Evolutionary conservation across 805 yeast genomes (phyloP), one percentile per base, ranked within the genome.

Genomic region (Teunomyces tritomae): DNA sequence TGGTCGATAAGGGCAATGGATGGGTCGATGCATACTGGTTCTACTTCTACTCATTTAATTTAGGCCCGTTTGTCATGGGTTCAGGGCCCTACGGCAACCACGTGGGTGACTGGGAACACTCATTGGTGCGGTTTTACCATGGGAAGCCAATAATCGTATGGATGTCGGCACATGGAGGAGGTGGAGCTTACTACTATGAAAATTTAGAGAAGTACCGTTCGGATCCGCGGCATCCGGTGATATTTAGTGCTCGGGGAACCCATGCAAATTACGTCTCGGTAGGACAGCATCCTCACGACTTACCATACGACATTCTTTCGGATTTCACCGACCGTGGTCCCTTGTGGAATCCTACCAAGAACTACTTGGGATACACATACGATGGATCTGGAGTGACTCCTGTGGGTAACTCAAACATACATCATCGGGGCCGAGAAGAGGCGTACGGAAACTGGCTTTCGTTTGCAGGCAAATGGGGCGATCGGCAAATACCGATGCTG

Each of bases 151-250:
- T 83, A 9, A 79, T 86, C 45, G 82, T 91, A 16, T 92, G 98
- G 98, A 87, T 94, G 95, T 85, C 95, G 27, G 98, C 97, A 0
- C 99, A 92, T 66, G 96, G 97, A 1, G 97, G 98, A 9, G 99
- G 99, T 6, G 85, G 90, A 28, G 97, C 96, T 0, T 92, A 85
- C 62, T 76, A 77, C 52, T 91, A 84, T 63, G 74, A 78, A n/a
- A 85, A 89, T 20, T 66, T 91, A 46, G 96, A 89, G 61, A 84
- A 82, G 57, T 71, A 78, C 50, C 77, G 72, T 43, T 56, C 63
- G 17, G 72, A 70, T 44, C 56, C 66, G 6, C 62, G 58, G 5
- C 77, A 73, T 55, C 97, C 98, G 0, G 77, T 90, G 16, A 79
- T 94, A 0, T 94, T 87, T 64, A 81, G 94, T 16, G 97, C 97